Evolutionary conservation across 306 rosid species (phyloP).

Genomic region (Carpinus fangiana): DNA sequence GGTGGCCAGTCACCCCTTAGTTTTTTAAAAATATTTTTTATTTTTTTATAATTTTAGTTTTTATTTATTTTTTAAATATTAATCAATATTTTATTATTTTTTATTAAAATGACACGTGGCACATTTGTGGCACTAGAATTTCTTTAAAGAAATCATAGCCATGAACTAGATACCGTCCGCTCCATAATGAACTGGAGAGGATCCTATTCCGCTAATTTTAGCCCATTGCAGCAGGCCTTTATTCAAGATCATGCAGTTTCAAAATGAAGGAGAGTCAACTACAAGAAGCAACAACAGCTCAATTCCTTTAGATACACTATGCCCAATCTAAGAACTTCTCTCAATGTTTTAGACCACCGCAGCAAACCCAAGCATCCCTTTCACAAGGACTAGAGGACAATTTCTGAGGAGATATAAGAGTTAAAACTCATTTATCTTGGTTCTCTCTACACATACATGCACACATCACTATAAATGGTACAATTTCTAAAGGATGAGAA

Average conservation of each 20-base stretch:
- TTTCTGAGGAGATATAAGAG: neutral
- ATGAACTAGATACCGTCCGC: too few relatives aligned
- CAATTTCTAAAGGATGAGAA: neutral
- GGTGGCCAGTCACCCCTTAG: too few relatives aligned
- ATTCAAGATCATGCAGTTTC: neutral
- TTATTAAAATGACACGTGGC: too few relatives aligned
- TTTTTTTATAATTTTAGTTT: too few relatives aligned
- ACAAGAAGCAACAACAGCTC: neutral
- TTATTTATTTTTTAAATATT: too few relatives aligned
- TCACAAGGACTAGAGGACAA: neutral
- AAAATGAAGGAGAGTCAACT: neutral
- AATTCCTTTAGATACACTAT: neutral
- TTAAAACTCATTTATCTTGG: neutral
- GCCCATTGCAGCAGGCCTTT: neutral
- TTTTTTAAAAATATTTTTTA: too few relatives aligned
- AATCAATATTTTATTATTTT: too few relatives aligned
- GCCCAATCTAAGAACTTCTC: neutral
- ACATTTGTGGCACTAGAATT: too few relatives aligned
- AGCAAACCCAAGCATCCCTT: neutral
- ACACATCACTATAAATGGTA: neutral
- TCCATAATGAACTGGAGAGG: too few relatives aligned
- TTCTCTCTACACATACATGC: neutral
- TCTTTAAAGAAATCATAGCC: too few relatives aligned
- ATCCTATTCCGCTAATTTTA: too few relatives aligned
- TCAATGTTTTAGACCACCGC: neutral